A percentile compares a stretch with the other conserved stretches of the same genome.
phyloP scores from a whole-genome alignment of 306 rosid genomes.

The Castanopsis chinensis region DNA sequence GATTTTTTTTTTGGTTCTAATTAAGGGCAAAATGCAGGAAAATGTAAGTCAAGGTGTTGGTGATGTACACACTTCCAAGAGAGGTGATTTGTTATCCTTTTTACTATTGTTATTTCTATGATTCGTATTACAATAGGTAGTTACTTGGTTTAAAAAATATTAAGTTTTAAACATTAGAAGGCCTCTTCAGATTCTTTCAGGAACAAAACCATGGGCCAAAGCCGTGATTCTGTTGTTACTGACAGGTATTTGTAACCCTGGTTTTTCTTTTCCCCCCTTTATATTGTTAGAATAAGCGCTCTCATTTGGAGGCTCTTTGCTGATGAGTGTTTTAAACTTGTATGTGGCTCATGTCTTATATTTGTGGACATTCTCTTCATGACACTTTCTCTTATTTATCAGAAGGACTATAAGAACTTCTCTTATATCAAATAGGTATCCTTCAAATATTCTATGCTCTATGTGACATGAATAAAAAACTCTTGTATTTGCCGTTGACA shows the following conservation, averaged over 20 bases:
- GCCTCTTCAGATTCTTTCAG: conserved; percentile 39
- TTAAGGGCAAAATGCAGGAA: conserved; percentile 46
- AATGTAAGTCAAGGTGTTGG: conserved; percentile 27
- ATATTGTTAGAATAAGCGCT: not conserved
- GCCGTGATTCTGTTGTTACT: conserved; percentile 34
- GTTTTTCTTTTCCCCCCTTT: conserved; percentile 15
- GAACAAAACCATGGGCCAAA: conserved; percentile 32
- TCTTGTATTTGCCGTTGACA: conserved; percentile 18
- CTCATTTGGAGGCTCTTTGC: not conserved
- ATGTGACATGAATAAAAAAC: conserved; percentile 15
- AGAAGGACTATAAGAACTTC: conserved; percentile 53
- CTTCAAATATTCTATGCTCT: conserved; percentile 4
- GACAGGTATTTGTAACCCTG: conserved; percentile 54
- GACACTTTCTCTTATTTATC: conserved; percentile 12
- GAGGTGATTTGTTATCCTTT: conserved; percentile 39
- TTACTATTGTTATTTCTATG: conserved; percentile 5
- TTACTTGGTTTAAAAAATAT: conserved; percentile 12
- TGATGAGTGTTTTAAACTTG: not conserved
- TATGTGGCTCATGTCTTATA: not conserved
- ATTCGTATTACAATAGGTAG: conserved; percentile 2
- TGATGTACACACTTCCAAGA: conserved; percentile 36
- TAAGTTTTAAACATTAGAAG: conserved; percentile 30
- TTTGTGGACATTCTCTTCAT: conserved; percentile 1
- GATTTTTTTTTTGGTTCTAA: conserved; percentile 12
- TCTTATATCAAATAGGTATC: conserved; percentile 50